These are phyloP conservation scores for Planoprotostelium fungivorum DNA, from an alignment of 78 protist species.

Conservation along the genomic window DNA sequence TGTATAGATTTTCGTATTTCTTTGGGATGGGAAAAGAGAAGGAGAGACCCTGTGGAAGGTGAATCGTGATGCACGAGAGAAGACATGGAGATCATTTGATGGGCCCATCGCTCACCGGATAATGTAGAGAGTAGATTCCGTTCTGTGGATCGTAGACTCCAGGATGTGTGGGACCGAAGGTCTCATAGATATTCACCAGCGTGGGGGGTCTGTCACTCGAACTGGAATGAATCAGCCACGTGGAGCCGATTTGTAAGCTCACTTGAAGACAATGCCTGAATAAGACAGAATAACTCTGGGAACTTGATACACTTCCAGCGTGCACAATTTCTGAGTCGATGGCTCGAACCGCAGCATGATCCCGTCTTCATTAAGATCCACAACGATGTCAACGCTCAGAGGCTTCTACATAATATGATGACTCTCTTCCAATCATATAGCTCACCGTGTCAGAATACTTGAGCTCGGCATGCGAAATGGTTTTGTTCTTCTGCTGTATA, in stretches of 20 bases:
- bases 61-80: not conserved
- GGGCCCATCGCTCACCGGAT: constrained; percentile 32
- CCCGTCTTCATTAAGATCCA: constrained; percentile 54
- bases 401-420: constrained; percentile 31
- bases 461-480: constrained; percentile 26
- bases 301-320: constrained; percentile 49
- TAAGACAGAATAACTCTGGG: constrained; percentile 29
- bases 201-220: constrained; percentile 1
- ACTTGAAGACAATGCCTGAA: constrained; percentile 30
- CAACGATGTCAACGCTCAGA: constrained; percentile 46
- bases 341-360: constrained; percentile 53
- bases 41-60: constrained; percentile 41
- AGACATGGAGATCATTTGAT: not conserved
- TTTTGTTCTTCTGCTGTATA: constrained; percentile 28
- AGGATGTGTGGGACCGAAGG: constrained; percentile 64
- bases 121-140: constrained; percentile 53
- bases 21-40: constrained; percentile 56
- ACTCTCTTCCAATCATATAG: not conserved
- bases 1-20: constrained; percentile 35
- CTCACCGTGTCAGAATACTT: constrained; percentile 51
- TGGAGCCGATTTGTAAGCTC: constrained; percentile 5
- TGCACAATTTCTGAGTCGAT: constrained; percentile 47
- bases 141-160: constrained; percentile 41
- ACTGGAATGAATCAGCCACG: not conserved
- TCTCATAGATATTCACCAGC: constrained; percentile 51